Evolutionary conservation across 1,284 basidiomycete genomes (phyloP).

Genomic region (Pseudozyma hubeiensis): DNA sequence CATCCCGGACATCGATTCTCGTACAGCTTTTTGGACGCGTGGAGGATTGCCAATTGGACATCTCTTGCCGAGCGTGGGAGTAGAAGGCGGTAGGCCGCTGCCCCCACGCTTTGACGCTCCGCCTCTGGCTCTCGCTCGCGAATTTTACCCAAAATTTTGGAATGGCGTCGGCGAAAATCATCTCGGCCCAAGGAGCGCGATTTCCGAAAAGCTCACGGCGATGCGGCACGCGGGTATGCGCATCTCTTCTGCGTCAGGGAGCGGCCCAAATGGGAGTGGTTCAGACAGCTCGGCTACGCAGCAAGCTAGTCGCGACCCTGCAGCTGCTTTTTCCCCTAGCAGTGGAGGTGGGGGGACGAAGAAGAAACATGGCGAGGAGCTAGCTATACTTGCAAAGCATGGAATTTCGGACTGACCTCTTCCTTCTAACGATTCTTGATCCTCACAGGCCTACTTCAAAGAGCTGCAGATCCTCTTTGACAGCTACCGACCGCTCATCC

Average conservation of each 20-base stretch:
- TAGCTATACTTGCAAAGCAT: not conserved
- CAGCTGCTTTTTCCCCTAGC: slow-evolving; percentile 5
- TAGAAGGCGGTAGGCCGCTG: not conserved
- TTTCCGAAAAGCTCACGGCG: slow-evolving; percentile 7
- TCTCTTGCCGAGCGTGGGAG: slow-evolving; percentile 2
- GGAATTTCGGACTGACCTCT: not conserved
- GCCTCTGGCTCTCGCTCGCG: not conserved
- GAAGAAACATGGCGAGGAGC: not conserved
- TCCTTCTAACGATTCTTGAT: not conserved
- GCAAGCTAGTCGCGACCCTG: slow-evolving; percentile 25
- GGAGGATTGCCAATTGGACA: slow-evolving; percentile 12
- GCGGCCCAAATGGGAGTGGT: not conserved
- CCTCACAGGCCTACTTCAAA: slow-evolving; percentile 84
- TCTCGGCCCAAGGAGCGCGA: slow-evolving; percentile 9
- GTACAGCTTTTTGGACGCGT: slow-evolving; percentile 14
- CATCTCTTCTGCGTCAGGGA: not conserved
- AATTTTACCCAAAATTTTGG: slow-evolving; percentile 34
- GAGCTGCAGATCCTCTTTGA: slow-evolving; percentile 92
- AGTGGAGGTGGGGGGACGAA: not conserved
- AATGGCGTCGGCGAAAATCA: slow-evolving; percentile 12
- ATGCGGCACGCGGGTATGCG: not conserved
- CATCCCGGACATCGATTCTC: slow-evolving; percentile 1
- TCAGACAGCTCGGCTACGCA: slow-evolving; percentile 8
- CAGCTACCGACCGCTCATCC: slow-evolving; percentile 87
- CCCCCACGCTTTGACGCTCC: slow-evolving; percentile 6